Base-by-base conservation (phyloP, 257 asterid species). In the Solanum appendiculatum region DNA sequence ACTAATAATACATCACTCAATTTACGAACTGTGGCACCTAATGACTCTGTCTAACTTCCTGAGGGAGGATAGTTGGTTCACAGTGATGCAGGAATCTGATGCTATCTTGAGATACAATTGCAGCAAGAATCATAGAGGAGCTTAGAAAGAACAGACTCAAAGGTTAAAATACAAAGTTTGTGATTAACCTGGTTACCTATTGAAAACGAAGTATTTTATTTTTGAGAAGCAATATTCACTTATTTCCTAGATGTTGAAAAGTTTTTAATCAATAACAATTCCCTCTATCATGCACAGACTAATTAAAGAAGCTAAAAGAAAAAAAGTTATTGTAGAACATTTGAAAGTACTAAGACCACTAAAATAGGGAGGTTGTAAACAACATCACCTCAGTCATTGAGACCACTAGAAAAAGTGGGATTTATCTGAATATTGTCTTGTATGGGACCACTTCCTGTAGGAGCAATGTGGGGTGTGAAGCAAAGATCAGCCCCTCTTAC, bases 401-500 rank as follows among this genome's bases (percentile, higher is more conserved):
- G 92, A 87, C 91, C 91, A 89, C 93, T 48, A 77, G 95, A 88
- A 86, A 88, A 86, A 88, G 86, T 90, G 27, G 89, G 90, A 91
- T 90, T 90, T 90, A 86, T 89, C 36, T 85, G 88, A 20, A 92
- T 86, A 87, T 87, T 90, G 89, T 87, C 89, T 86, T 93, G 96
- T 86, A 66, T 70, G 56, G 96, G 92, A 87, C 93, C 88, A 92
- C 98, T 92, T 85, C 91, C 87, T 42, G 88, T 88, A 80, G 92
- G 92, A 64, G 88, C 89, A 86, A 90, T 87, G 85, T 78, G 94
- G 87, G 93, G 88, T 14, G 88, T 88, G 72, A 94, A 89, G 89
- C 88, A 91, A 87, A 90, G 86, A 83, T 90, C 90, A 60, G 91
- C 85, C 90, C 91, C 68, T 82, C 89, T 93, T 66, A 88, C 37